A percentile compares a stretch with the other conserved stretches of the same genome.
Evolutionary conservation across 2,329 filamentous ascomycete genomes (phyloP).

Genomic region (Fusarium sp.): DNA sequence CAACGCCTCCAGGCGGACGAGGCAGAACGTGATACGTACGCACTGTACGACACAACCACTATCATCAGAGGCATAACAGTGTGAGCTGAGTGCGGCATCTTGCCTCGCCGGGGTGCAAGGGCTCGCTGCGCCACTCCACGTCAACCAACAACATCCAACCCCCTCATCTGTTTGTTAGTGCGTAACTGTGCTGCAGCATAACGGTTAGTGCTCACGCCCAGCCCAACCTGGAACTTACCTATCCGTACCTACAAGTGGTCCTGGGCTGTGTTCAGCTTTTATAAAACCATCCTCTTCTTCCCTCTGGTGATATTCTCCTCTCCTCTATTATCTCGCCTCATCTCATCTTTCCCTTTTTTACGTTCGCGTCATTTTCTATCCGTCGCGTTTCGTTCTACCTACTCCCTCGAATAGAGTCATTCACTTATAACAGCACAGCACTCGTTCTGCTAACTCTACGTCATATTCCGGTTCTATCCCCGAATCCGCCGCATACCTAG

Average conservation of each 20-base stretch:
- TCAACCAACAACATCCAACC: constrained; percentile 26
- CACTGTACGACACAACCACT: not conserved
- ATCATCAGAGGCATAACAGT: not conserved
- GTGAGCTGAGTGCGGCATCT: not conserved
- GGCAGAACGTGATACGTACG: constrained; percentile 1
- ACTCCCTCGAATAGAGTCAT: constrained; percentile 21
- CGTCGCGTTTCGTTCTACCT: constrained; percentile 5
- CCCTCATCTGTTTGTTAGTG: constrained; percentile 9
- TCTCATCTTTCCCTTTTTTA: constrained; percentile 12
- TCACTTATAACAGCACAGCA: constrained; percentile 21
- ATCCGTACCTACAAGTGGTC: no score
- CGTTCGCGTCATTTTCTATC: constrained; percentile 6
- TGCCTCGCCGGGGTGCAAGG: constrained; percentile 8
- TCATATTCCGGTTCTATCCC: constrained; percentile 34
- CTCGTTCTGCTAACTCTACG: constrained; percentile 34
- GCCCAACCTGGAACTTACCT: not conserved
- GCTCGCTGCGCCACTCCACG: constrained; percentile 34
- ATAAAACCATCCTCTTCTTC: constrained; percentile 34
- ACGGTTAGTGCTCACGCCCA: constrained; percentile 23
- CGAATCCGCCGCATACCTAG: constrained; percentile 2
- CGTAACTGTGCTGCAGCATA: not conserved
- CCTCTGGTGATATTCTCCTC: constrained; percentile 2
- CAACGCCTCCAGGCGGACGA: constrained; percentile 31
- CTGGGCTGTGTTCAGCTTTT: constrained; percentile 24
- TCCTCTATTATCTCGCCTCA: constrained; percentile 7